Percentiles rank a stretch among this genome's conserved stretches.
These are phyloP conservation scores for Cladosporium sp. DNA, from an alignment of 2,329 filamentous ascomycete genomes.

Conservation along the genomic window DNA sequence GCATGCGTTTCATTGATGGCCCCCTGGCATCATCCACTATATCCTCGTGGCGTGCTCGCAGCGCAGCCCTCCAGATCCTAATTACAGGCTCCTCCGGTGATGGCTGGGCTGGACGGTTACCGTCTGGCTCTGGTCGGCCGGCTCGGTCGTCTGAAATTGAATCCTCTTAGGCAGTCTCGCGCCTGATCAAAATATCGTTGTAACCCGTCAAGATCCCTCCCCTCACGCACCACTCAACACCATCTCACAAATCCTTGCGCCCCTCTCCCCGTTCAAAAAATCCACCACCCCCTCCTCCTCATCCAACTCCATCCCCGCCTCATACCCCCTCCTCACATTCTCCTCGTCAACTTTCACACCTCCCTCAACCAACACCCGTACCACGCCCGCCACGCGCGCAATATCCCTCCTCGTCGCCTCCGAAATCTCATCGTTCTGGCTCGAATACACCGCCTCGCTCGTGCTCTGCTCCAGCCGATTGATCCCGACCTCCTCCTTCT, in stretches of 20 bases:
- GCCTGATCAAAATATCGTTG: too few species aligned
- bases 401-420: conserved; percentile 80
- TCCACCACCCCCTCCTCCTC: conserved; percentile 52
- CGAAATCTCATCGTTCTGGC: conserved; percentile 83
- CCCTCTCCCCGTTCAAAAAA: conserved; percentile 34
- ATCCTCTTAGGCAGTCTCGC: too few species aligned
- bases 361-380: conserved; percentile 74
- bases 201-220: background rate
- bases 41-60: too few species aligned
- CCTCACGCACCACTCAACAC: conserved; percentile 23
- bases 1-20: too few species aligned
- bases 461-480: conserved; percentile 84
- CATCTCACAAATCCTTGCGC: conserved; percentile 31
- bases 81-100: too few species aligned
- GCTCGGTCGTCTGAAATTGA: too few species aligned
- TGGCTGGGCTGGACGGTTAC: too few species aligned
- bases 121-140: too few species aligned
- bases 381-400: conserved; percentile 71
- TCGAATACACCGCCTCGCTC: conserved; percentile 81
- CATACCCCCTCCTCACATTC: conserved; percentile 75
- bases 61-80: too few species aligned
- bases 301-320: conserved; percentile 70
- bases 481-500: conserved; percentile 52
- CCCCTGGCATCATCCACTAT: too few species aligned
- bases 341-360: conserved; percentile 85